Evolutionary conservation across 164 flowering plant genomes (phyloP).

Genomic region (Stephania yunnanensis): DNA sequence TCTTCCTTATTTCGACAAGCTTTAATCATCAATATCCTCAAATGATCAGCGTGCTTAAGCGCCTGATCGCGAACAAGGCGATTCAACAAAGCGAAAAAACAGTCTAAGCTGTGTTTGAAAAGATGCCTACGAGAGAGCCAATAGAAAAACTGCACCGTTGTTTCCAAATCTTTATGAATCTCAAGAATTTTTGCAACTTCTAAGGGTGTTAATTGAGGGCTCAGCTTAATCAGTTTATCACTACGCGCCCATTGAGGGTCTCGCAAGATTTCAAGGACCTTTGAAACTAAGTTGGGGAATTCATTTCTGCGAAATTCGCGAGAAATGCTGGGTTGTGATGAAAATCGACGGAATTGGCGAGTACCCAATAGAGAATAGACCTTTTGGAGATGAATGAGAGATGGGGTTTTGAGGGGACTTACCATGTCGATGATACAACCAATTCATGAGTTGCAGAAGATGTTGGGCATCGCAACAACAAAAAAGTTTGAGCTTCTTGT

Average conservation of each 20-base stretch:
- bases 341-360: conserved; percentile 23
- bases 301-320: conserved; percentile 6
- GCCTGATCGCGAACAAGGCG: conserved; percentile 39
- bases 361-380: conserved; percentile 13
- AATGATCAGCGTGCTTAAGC: conserved; percentile 47
- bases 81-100: conserved; percentile 44
- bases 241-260: conserved; percentile 35
- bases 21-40: conserved; percentile 60
- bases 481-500: not conserved
- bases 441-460: conserved; percentile 12
- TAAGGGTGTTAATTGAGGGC: conserved; percentile 34
- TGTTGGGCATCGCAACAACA: conserved; percentile 5
- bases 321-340: conserved; percentile 22
- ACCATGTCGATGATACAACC: conserved; percentile 23
- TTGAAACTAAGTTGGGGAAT: conserved; percentile 26
- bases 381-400: conserved; percentile 14
- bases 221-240: conserved; percentile 33
- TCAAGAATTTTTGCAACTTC: conserved; percentile 42
- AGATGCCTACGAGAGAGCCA: conserved; percentile 51
- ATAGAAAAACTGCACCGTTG: conserved; percentile 45
- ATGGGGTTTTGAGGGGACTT: conserved; percentile 27
- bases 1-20: conserved; percentile 50
- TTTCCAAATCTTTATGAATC: conserved; percentile 29
- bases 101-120: conserved; percentile 44
- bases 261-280: conserved; percentile 32